Evolutionary conservation across 2,329 filamentous ascomycete genomes (phyloP), one percentile per base, ranked within the genome.

Genomic region (Hypoxylon sp.): DNA sequence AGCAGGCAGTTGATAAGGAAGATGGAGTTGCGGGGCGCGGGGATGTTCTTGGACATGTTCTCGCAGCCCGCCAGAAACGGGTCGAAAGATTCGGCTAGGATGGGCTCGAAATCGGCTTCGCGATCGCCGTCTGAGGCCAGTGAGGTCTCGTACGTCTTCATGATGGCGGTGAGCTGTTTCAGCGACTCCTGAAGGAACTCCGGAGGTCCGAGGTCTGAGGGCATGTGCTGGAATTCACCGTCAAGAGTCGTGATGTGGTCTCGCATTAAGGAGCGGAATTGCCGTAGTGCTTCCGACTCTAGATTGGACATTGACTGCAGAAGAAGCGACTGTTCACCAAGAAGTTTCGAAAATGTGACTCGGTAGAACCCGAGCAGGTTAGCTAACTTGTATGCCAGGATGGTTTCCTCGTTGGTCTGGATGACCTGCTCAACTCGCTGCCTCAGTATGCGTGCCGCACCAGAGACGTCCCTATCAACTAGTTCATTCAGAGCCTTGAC

Each of bases 361-460:
- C 89, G 90, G 80, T 99, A 99, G 80, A 99, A 99, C 43, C 89
- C 90, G 45, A 98, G 85, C 1, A 99, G 84, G 73, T 97, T 98
- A 10, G 93, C 90, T 43, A 98, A 89, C 77, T 94, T 96, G 82
- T 97, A 99, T 34, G 93, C 91, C 52, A 94, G 83, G 19, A 97
- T 93, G 0, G 91, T 91, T 65, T 98, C 94, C 73, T 98, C 94
- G 77, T 97, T 95, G 67, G 92, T 92, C 74, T 97, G 94, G 14
- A 98, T 91, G 19, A 97, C 92, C 74, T 98, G 92, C 78, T 98
- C 94, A 57, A 97, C 89, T 32, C 95, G 87, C 78, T 98, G 94
- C 25, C 92, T 90, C n/a, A 98, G 80, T n/a, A 94, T 88, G 21
- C 93, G 89, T 38, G 91, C 89, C 3, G 95, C 94, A 0, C 93